Evolutionary conservation across 805 yeast genomes (phyloP).

Genomic region (Ogataea minuta): DNA sequence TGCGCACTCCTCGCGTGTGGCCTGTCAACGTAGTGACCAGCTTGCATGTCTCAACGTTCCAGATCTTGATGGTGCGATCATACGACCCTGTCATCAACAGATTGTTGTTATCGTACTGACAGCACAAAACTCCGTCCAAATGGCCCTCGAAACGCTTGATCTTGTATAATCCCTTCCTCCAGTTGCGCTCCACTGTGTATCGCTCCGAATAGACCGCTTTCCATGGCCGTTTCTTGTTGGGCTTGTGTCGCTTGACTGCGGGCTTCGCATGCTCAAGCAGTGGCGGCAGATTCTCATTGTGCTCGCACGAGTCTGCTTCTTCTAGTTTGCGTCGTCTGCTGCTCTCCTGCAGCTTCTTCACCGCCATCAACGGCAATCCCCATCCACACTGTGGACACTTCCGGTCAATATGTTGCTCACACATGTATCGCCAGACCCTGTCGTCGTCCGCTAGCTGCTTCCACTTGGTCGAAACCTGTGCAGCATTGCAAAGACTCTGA

Average conservation of each 20-base stretch:
- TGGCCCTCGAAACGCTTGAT: constrained; percentile 74
- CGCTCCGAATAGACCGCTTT: constrained; percentile 91
- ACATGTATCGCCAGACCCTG: constrained; percentile 96
- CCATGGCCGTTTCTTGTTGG: constrained; percentile 76
- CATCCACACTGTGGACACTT: constrained; percentile 98
- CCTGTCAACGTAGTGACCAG: constrained; percentile 76
- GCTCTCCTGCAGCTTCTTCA: constrained; percentile 51
- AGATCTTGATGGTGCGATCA: constrained; percentile 86
- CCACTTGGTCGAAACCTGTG: constrained; percentile 90
- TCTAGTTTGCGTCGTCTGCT: constrained; percentile 26
- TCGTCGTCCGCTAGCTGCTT: constrained; percentile 90
- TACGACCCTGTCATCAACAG: constrained; percentile 87
- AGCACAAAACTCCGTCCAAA: constrained; percentile 81
- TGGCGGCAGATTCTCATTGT: constrained; percentile 24
- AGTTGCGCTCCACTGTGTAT: constrained; percentile 85
- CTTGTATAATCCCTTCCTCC: constrained; percentile 81
- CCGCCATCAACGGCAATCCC: constrained; percentile 95
- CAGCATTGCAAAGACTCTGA: constrained; percentile 88
- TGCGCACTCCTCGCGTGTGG: constrained; percentile 84
- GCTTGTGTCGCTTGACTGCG: constrained; percentile 13
- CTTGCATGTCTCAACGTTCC: constrained; percentile 84
- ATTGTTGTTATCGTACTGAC: constrained; percentile 76
- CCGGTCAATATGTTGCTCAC: constrained; percentile 96
- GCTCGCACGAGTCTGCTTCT: constrained; percentile 19
- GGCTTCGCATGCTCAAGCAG: constrained; percentile 20